A percentile compares a stretch with the other conserved stretches of the same genome.
Evolutionary conservation across 2,329 filamentous ascomycete genomes (phyloP).

Genomic region (Neospermospora avenae): DNA sequence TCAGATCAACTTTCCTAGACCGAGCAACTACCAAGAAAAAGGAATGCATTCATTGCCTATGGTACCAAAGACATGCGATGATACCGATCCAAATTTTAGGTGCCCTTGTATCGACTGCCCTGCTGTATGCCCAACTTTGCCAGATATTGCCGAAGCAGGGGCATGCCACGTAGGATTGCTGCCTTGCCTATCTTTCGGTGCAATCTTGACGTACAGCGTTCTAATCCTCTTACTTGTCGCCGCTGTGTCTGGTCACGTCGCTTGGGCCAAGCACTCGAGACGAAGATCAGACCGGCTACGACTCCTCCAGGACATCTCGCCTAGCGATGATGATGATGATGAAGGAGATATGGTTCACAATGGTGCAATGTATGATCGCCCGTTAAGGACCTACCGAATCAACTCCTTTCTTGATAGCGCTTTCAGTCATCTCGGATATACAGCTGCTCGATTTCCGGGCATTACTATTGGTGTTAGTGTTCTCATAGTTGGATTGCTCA

Average conservation of each 20-base stretch:
- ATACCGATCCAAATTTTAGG: conserved; percentile 77
- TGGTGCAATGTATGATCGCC: conserved; percentile 73
- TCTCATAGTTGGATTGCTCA: conserved; percentile 73
- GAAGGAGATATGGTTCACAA: conserved; percentile 81
- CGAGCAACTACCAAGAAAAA: conserved; percentile 54
- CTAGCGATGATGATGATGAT: conserved; percentile 92
- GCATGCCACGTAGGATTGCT: conserved; percentile 80
- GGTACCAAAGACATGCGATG: conserved; percentile 82
- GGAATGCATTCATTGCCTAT: conserved; percentile 71
- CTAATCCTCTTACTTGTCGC: conserved; percentile 66
- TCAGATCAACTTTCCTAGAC: conserved; percentile 88
- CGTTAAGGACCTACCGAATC: conserved; percentile 74
- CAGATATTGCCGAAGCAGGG: conserved; percentile 65
- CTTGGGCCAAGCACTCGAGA: conserved; percentile 69
- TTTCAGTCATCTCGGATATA: conserved; percentile 77
- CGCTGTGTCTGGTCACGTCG: conserved; percentile 69
- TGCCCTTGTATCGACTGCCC: conserved; percentile 95
- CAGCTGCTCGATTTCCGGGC: conserved; percentile 77
- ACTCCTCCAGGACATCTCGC: conserved; percentile 77
- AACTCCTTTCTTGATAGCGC: conserved; percentile 78
- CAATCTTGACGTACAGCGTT: conserved; percentile 80
- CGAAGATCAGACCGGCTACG: conserved; percentile 80
- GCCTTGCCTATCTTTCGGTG: conserved; percentile 91
- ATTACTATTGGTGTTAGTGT: conserved; percentile 77
- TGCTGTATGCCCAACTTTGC: conserved; percentile 77